Percentiles rank a stretch among this genome's conserved stretches.
These are phyloP conservation scores for Schoenoplectus tabernaemontani DNA, from an alignment of 202 grass and related monocot genomes.

Conservation along the genomic window DNA sequence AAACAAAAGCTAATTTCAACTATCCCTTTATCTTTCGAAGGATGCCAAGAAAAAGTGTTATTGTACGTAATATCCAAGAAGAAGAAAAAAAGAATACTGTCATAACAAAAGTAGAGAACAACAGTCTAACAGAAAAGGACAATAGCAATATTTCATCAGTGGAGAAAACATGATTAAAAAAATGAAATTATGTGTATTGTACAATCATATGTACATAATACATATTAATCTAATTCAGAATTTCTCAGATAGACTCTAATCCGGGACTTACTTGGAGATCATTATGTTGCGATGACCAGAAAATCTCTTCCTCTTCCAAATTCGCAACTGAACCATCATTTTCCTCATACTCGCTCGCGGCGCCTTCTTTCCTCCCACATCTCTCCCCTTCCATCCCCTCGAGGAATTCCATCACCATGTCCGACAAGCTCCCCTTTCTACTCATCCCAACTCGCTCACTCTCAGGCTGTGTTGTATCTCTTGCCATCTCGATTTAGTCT, in stretches of 20 bases:
- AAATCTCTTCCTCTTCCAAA: conserved; percentile 36
- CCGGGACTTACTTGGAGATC: conserved; percentile 22
- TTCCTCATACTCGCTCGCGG: conserved; percentile 8
- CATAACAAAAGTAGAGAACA: not conserved
- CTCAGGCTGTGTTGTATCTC: not conserved
- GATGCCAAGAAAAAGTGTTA: not conserved
- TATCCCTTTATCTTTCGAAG: not conserved
- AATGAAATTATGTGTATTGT: not conserved
- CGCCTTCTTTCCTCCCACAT: conserved; percentile 26
- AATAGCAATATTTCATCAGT: not conserved
- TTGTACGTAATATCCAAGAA: not conserved
- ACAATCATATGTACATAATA: not conserved
- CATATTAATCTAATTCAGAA: not conserved
- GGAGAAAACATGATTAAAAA: not conserved
- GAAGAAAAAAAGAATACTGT: too few relatives aligned
- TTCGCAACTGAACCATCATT: conserved; percentile 13
- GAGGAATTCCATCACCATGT: conserved; percentile 59
- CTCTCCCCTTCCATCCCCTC: conserved; percentile 43
- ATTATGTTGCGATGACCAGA: conserved; percentile 36
- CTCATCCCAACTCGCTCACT: not conserved
- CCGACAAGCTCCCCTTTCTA: conserved; percentile 51
- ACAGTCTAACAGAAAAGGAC: not conserved
- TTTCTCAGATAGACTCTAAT: not conserved
- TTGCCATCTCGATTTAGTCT: conserved; percentile 2
- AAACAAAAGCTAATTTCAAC: not conserved